These are phyloP conservation scores for Kuraishia capsulata DNA, from an alignment of 805 yeast genomes.

Conservation along the genomic window DNA sequence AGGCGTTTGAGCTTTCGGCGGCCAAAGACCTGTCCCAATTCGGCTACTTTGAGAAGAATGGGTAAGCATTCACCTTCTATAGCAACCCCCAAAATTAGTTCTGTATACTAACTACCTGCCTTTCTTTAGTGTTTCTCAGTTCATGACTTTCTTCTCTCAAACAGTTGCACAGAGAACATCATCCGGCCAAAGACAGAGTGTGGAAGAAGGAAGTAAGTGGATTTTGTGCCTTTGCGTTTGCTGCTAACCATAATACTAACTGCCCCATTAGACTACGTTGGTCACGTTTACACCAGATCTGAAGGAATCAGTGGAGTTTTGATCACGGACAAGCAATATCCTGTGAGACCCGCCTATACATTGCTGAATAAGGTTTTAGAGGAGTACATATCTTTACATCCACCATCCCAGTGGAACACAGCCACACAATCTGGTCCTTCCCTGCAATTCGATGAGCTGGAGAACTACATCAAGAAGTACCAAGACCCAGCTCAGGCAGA, in stretches of 20 bases:
- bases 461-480: constrained; percentile 66
- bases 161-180: constrained; percentile 85
- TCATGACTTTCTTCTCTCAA: constrained; percentile 88
- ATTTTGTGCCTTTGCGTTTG: too few relatives aligned
- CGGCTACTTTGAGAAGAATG: constrained; percentile 77
- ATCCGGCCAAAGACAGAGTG: constrained; percentile 87
- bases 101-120: constrained; percentile 5
- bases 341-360: constrained; percentile 93
- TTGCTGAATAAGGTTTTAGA: constrained; percentile 84
- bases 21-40: constrained; percentile 81
- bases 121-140: constrained; percentile 75
- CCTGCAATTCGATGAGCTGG: constrained; percentile 51
- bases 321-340: constrained; percentile 92
- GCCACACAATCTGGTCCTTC: constrained; percentile 34
- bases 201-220: constrained; percentile 66
- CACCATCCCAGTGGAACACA: constrained; percentile 59
- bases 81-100: constrained; percentile 1
- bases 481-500: constrained; percentile 98
- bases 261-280: constrained; percentile 68
- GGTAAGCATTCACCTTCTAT: constrained; percentile 19
- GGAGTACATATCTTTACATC: constrained; percentile 80
- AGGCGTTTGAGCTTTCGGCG: constrained; percentile 67
- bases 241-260: too few relatives aligned
- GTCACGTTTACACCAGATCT: constrained; percentile 82
- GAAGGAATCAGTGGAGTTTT: constrained; percentile 91